Conservation (phyloP, 83 land plant genomes). For the Picea engelmannii region DNA sequence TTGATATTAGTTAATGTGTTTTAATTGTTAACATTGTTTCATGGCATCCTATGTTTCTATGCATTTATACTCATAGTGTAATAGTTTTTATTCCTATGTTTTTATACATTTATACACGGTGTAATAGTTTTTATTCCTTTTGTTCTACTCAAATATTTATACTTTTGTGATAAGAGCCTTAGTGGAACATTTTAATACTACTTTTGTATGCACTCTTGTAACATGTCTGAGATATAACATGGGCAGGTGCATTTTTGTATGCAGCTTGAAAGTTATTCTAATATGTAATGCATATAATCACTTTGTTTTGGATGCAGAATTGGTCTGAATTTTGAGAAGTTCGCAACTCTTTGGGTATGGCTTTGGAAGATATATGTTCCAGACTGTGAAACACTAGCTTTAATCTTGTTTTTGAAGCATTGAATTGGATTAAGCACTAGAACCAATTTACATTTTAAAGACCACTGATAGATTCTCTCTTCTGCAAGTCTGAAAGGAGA, state of each 20-base stretch:
- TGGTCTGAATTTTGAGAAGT: neutral
- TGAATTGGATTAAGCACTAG: conserved; percentile 6
- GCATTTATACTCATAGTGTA: too few relatives aligned
- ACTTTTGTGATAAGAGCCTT: neutral
- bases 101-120: too few relatives aligned
- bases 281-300: too few relatives aligned
- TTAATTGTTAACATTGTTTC: neutral
- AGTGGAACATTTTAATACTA: neutral
- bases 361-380: neutral
- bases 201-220: neutral
- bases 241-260: too few relatives aligned
- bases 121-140: too few relatives aligned
- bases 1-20: too few relatives aligned
- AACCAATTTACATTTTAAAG: conserved; percentile 10
- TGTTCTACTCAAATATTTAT: too few relatives aligned
- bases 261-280: too few relatives aligned
- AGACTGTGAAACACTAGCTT: neutral
- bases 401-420: conserved; percentile 9
- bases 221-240: neutral
- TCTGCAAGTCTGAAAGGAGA: conserved; percentile 1
- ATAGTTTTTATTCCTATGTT: too few relatives aligned
- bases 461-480: conserved; percentile 13
- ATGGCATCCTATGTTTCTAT: neutral
- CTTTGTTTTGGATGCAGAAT: too few relatives aligned
- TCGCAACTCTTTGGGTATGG: neutral